These are phyloP conservation scores for Oryza officinalis DNA, from an alignment of 176 grass and related monocot genomes.

Conservation along the genomic window DNA sequence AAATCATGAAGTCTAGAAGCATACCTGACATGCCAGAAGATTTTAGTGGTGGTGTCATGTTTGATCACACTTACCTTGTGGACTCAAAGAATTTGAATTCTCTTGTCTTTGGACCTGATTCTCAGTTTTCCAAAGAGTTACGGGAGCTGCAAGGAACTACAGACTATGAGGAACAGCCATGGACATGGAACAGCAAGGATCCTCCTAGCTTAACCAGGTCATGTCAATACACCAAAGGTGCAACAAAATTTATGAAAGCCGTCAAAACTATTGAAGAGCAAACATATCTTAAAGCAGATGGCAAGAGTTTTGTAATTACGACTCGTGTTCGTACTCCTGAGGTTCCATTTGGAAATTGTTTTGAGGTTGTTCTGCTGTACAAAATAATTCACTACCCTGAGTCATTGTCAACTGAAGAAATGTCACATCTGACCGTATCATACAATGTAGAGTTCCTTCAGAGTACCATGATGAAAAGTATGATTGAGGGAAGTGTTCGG, in stretches of 20 bases:
- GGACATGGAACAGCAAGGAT: constrained; percentile 62
- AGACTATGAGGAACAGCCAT: constrained; percentile 63
- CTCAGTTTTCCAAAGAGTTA: constrained; percentile 63
- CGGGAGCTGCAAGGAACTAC: constrained; percentile 49
- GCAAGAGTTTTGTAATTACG: constrained; percentile 58
- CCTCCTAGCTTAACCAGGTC: constrained; percentile 54
- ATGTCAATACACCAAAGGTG: constrained; percentile 64
- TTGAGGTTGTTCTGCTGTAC: constrained; percentile 73
- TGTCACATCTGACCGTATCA: constrained; percentile 55
- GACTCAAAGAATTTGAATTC: constrained; percentile 70
- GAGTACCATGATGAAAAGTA: constrained; percentile 77
- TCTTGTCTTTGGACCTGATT: constrained; percentile 66
- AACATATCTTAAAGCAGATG: constrained; percentile 75
- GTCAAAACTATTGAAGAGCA: constrained; percentile 81
- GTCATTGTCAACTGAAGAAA: constrained; percentile 50
- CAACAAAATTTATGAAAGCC: constrained; percentile 70
- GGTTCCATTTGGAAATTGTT: constrained; percentile 86
- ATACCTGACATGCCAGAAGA: constrained; percentile 54
- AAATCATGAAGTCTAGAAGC: constrained; percentile 56
- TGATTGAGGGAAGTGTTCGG: constrained; percentile 72
- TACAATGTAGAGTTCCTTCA: constrained; percentile 76
- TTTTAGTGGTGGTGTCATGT: constrained; percentile 50
- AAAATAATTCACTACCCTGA: constrained; percentile 67
- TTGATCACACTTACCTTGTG: constrained; percentile 64
- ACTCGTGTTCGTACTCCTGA: constrained; percentile 67